Conservation (phyloP, 2,329 filamentous ascomycete species). For the Torrubiella hemipterigena region DNA sequence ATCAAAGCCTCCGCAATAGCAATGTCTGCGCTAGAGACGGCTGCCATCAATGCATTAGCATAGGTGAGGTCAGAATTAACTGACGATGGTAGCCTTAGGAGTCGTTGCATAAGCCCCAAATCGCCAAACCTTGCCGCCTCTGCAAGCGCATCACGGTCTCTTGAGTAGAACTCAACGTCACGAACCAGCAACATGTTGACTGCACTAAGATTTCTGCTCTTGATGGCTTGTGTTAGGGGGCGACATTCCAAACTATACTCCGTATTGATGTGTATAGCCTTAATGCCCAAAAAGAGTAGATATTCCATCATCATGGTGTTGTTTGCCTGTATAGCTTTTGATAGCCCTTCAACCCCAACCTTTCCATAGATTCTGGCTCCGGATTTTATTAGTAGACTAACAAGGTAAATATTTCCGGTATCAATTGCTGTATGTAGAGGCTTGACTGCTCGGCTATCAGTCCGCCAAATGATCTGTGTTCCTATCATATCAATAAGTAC, state of each 20-base stretch:
- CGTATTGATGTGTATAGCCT: background rate
- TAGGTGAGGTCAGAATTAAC: background rate
- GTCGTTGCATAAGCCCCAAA: background rate
- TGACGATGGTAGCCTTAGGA: background rate
- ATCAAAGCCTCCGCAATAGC: background rate
- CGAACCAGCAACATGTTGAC: background rate
- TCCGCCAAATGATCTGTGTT: background rate
- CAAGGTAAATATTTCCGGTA: background rate
- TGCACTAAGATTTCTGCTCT: background rate
- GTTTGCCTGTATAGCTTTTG: background rate
- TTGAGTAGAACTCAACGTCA: background rate
- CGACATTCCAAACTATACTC: background rate
- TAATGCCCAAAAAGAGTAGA: background rate
- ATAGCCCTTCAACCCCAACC: background rate
- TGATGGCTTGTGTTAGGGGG: background rate
- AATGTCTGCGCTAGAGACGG: background rate
- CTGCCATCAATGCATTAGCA: background rate
- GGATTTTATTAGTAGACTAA: background rate
- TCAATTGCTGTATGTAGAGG: background rate
- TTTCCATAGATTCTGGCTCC: background rate
- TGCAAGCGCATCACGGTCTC: background rate
- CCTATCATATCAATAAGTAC: background rate
- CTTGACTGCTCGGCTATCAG: background rate
- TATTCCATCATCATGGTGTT: background rate
- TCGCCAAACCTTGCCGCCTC: background rate